phyloP scores from a whole-genome alignment of 2,329 filamentous ascomycete species.

The Plectosphaerella plurivora region DNA sequence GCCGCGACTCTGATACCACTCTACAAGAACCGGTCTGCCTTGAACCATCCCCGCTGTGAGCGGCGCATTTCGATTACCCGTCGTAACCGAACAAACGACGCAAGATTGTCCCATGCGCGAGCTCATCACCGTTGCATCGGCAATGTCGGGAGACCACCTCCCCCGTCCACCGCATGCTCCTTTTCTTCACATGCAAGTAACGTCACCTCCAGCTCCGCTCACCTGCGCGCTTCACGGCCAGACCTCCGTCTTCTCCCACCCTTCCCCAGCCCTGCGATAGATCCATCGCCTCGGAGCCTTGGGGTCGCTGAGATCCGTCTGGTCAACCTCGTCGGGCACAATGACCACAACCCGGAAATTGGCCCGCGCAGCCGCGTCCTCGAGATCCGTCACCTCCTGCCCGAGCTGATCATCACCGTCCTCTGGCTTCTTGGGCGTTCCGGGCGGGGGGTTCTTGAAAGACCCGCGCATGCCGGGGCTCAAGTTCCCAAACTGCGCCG shows the following conservation, averaged over 20 bases:
- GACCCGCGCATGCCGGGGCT: slow-evolving; percentile 74
- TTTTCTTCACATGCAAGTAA: not conserved
- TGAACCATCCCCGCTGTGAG: no score
- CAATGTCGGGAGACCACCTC: not conserved
- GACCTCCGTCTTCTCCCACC: slow-evolving; percentile 65
- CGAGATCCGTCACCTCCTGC: slow-evolving; percentile 64
- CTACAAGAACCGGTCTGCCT: no score
- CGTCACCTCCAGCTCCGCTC: not conserved
- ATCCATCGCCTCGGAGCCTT: slow-evolving; percentile 59
- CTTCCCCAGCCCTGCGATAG: slow-evolving; percentile 53
- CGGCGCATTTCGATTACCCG: not conserved
- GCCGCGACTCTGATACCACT: no score
- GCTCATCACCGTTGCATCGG: not conserved
- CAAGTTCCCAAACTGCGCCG: slow-evolving; percentile 85
- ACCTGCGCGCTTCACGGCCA: slow-evolving; percentile 50
- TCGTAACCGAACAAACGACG: not conserved
- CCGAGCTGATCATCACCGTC: slow-evolving; percentile 41
- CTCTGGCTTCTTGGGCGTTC: slow-evolving; percentile 51
- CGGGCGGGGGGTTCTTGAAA: slow-evolving; percentile 70
- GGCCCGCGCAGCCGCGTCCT: slow-evolving; percentile 64
- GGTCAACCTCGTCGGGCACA: slow-evolving; percentile 72
- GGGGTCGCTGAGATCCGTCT: slow-evolving; percentile 65
- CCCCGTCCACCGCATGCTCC: not conserved
- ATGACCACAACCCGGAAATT: slow-evolving; percentile 86
- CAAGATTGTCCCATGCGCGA: not conserved